phyloP scores from a whole-genome alignment of 805 yeast genomes.

The Metschnikowia gelsemii region DNA sequence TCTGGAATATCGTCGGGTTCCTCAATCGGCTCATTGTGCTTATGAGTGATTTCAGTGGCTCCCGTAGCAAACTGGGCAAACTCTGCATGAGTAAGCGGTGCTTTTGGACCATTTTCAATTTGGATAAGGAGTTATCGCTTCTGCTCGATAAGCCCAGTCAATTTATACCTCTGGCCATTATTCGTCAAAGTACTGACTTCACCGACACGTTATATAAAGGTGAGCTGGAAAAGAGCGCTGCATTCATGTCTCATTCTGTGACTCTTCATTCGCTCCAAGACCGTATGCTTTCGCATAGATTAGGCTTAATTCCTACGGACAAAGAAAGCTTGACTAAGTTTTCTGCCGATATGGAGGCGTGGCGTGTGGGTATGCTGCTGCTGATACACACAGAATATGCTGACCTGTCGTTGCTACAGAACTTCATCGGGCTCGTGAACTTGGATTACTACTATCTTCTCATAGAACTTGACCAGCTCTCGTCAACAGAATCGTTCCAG shows the following conservation, averaged over 20 bases:
- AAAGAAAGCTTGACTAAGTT: slow-evolving; percentile 18
- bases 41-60: slow-evolving; percentile 18
- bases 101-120: slow-evolving; percentile 39
- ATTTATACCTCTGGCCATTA: slow-evolving; percentile 28
- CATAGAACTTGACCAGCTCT: slow-evolving; percentile 42
- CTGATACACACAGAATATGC: slow-evolving; percentile 28
- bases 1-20: slow-evolving; percentile 39
- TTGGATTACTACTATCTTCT: slow-evolving; percentile 40
- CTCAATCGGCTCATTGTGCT: slow-evolving; percentile 27
- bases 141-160: slow-evolving; percentile 36
- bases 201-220: slow-evolving; percentile 19
- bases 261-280: slow-evolving; percentile 27
- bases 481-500: slow-evolving; percentile 38
- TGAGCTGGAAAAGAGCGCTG: slow-evolving; percentile 25
- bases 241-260: slow-evolving; percentile 25
- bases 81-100: slow-evolving; percentile 20
- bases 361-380: slow-evolving; percentile 35
- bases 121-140: slow-evolving; percentile 41
- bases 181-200: slow-evolving; percentile 21
- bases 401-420: slow-evolving; percentile 30
- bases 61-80: background rate
- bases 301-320: slow-evolving; percentile 13
- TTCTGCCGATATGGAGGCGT: slow-evolving; percentile 36
- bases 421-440: slow-evolving; percentile 34
- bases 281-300: slow-evolving; percentile 22